phyloP scores from a whole-genome alignment of 23 red algal species.

The Agarophyton chilense region DNA sequence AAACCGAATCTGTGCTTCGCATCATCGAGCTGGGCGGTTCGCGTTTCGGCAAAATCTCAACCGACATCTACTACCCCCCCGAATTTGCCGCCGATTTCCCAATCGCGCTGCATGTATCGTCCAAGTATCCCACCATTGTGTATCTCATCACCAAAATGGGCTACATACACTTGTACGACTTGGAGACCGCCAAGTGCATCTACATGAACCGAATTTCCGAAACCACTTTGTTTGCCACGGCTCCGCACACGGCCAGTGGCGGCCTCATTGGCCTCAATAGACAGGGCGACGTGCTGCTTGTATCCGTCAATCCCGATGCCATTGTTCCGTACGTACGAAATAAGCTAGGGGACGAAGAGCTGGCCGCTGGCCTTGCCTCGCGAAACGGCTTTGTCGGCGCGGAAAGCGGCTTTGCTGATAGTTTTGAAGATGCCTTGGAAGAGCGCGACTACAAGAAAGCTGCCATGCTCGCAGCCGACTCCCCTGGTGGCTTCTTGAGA shows the following conservation, averaged over 20 bases:
- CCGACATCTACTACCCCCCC: slow-evolving; percentile 90
- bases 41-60: slow-evolving; percentile 76
- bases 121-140: slow-evolving; percentile 73
- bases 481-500: slow-evolving; percentile 83
- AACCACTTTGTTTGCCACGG: slow-evolving; percentile 77
- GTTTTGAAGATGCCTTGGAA: slow-evolving; percentile 89
- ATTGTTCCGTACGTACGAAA: slow-evolving; percentile 86
- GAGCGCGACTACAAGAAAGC: slow-evolving; percentile 79
- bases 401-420: slow-evolving; percentile 78
- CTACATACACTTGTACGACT: slow-evolving; percentile 91
- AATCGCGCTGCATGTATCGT: slow-evolving; percentile 71
- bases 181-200: slow-evolving; percentile 78
- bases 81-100: slow-evolving; percentile 82
- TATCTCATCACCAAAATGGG: slow-evolving; percentile 89
- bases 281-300: slow-evolving; percentile 77
- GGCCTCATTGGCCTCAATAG: slow-evolving; percentile 90
- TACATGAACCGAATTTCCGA: slow-evolving; percentile 97
- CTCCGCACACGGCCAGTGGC: slow-evolving; percentile 69
- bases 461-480: slow-evolving; percentile 83
- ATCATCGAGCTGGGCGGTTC: slow-evolving; percentile 89
- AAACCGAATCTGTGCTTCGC: slow-evolving; percentile 54
- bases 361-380: slow-evolving; percentile 81
- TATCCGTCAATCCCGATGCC: slow-evolving; percentile 60
- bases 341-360: slow-evolving; percentile 75
- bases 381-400: slow-evolving; percentile 90